These are phyloP conservation scores for Blastobotrys peoriensis DNA, from an alignment of 805 yeast genomes.

Conservation along the genomic window DNA sequence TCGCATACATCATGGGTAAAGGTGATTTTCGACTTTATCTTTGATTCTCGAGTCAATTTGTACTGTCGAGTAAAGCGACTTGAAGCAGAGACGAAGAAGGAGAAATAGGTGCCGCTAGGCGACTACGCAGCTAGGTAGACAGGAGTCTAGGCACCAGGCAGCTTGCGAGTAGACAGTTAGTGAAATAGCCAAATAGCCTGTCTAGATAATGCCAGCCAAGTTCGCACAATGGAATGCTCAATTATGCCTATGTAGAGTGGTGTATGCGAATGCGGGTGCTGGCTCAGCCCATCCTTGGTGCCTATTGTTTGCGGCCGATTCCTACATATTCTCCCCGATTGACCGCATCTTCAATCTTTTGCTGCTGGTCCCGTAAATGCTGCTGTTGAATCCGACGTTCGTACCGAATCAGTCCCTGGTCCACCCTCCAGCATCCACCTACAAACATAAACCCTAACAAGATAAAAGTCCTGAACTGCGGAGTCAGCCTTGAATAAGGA, in stretches of 20 bases:
- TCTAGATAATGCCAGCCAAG: too few species aligned
- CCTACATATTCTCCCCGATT: conserved; percentile 18
- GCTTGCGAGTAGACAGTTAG: neutral
- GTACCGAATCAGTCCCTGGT: conserved; percentile 15
- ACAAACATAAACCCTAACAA: conserved; percentile 16
- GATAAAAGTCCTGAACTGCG: conserved; percentile 20
- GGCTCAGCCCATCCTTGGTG: too few species aligned
- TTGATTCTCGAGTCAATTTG: conserved; percentile 59
- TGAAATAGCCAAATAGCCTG: conserved; percentile 2
- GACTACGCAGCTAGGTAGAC: too few species aligned
- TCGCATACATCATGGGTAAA: conserved; percentile 70
- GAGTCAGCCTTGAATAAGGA: conserved; percentile 15
- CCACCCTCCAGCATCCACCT: conserved; percentile 15
- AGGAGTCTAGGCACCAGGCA: conserved; percentile 3
- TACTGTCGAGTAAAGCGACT: conserved; percentile 76
- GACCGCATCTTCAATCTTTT: conserved; percentile 16
- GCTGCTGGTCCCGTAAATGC: conserved; percentile 14
- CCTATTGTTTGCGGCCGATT: conserved; percentile 1
- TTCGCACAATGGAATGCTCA: too few species aligned
- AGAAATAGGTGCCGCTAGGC: conserved; percentile 2
- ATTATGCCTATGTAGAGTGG: too few species aligned
- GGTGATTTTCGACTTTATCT: conserved; percentile 65
- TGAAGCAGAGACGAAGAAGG: conserved; percentile 9
- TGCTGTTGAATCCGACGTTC: conserved; percentile 16
- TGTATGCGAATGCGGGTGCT: too few species aligned